phyloP scores from a whole-genome alignment of 1,139 yeast species.

The Candida freyschussii region DNA sequence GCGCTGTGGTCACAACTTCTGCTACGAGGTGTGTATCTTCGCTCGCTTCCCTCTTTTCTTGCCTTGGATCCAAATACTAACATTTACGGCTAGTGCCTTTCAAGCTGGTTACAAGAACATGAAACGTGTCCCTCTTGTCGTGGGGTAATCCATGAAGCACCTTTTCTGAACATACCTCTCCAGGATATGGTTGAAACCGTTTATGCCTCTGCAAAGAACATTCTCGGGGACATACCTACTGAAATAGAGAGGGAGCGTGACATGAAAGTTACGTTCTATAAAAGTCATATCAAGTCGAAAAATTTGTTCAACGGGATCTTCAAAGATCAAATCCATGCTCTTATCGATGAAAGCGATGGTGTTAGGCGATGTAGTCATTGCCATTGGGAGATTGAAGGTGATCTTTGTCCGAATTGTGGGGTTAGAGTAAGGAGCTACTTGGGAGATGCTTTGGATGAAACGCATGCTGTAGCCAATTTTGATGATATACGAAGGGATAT shows the following conservation, averaged over 20 bases:
- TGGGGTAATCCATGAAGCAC: conserved; percentile 37
- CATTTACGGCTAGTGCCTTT: conserved; percentile 35
- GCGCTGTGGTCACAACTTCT: conserved; percentile 34
- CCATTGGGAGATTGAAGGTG: conserved; percentile 74
- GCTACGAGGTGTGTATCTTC: conserved; percentile 24
- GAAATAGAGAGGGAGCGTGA: conserved; percentile 26
- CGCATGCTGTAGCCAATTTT: background rate
- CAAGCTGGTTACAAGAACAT: conserved; percentile 45
- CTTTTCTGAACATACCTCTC: conserved; percentile 42
- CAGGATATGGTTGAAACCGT: conserved; percentile 12
- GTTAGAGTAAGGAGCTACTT: conserved; percentile 13
- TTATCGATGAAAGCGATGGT: conserved; percentile 70
- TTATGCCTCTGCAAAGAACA: conserved; percentile 30
- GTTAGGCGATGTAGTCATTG: conserved; percentile 76
- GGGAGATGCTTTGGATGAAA: background rate
- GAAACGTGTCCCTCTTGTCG: conserved; percentile 56
- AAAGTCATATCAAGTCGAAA: conserved; percentile 33
- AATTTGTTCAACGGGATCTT: conserved; percentile 47
- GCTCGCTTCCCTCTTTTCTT: conserved; percentile 3
- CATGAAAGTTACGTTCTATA: conserved; percentile 30
- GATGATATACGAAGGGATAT: conserved; percentile 4
- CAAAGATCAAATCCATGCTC: conserved; percentile 41
- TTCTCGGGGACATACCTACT: conserved; percentile 26
- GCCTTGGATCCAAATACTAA: conserved; percentile 2
- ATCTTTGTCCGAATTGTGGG: conserved; percentile 52